A percentile compares a stretch with the other conserved stretches of the same genome.
Conservation (phyloP, 2,329 filamentous ascomycete genomes). For the Xylaria sp. region DNA sequence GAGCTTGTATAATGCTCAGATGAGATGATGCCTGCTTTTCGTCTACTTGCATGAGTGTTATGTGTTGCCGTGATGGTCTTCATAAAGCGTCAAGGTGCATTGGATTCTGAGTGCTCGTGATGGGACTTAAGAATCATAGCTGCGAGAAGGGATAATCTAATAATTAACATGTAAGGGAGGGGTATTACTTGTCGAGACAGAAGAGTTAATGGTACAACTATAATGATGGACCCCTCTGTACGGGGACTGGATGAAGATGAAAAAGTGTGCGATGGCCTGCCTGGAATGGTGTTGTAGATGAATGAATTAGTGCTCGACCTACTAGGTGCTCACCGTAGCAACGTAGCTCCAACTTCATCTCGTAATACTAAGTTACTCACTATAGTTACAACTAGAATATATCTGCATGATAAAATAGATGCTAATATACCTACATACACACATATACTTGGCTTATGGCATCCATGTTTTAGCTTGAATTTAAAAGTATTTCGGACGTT, state of each 20-base stretch:
- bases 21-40: neutral
- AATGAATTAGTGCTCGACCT: neutral
- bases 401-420: too few relatives aligned
- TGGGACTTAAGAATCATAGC: constrained; percentile 25
- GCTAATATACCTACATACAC: too few relatives aligned
- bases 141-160: neutral
- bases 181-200: too few relatives aligned
- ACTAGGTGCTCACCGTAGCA: neutral
- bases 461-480: neutral
- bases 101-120: constrained; percentile 4
- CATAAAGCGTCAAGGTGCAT: constrained; percentile 9
- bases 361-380: neutral
- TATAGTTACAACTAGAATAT: too few relatives aligned
- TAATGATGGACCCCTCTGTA: too few relatives aligned
- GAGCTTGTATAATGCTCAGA: neutral
- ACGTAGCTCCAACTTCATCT: neutral
- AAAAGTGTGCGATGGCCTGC: neutral
- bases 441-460: neutral
- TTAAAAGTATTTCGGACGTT: neutral
- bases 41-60: neutral
- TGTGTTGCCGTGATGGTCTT: neutral
- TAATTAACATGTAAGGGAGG: neutral
- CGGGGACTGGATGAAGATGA: neutral
- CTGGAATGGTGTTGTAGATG: neutral
- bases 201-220: neutral